Evolutionary conservation across 495 filamentous ascomycete genomes (phyloP).

Genomic region (Daldinia bambusicola): DNA sequence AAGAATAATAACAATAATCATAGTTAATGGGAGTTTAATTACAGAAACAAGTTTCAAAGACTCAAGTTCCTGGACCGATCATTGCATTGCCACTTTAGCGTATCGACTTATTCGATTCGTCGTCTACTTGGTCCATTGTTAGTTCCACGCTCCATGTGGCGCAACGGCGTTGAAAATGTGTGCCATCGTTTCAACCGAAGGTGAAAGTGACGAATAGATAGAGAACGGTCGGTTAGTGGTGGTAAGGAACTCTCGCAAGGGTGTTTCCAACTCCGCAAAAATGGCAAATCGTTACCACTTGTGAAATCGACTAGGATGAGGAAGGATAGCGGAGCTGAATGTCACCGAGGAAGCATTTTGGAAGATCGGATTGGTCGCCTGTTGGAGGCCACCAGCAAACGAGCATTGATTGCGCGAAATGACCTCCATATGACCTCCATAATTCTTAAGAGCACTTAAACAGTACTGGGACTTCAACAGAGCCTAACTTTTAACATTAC

Average conservation of each 20-base stretch:
- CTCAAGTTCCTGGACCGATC: neutral
- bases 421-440: slow-evolving; percentile 20
- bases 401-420: slow-evolving; percentile 39
- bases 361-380: slow-evolving; percentile 43
- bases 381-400: slow-evolving; percentile 28
- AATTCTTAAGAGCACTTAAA: neutral
- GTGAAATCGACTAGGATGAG: slow-evolving; percentile 29
- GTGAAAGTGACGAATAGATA: slow-evolving; percentile 33
- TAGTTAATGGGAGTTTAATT: neutral
- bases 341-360: slow-evolving; percentile 35
- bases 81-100: no score
- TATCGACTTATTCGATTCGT: neutral
- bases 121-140: slow-evolving; percentile 13
- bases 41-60: neutral
- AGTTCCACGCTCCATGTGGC: slow-evolving; percentile 9
- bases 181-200: slow-evolving; percentile 29
- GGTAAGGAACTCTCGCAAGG: slow-evolving; percentile 22
- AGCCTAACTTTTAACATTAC: neutral
- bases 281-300: slow-evolving; percentile 39
- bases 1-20: neutral
- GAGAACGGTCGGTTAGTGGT: slow-evolving; percentile 25
- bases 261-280: slow-evolving; percentile 38
- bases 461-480: neutral
- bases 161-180: slow-evolving; percentile 19
- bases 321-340: slow-evolving; percentile 34